Conservation (phyloP, 257 asterid species). For the Galeopsis tetrahit region DNA sequence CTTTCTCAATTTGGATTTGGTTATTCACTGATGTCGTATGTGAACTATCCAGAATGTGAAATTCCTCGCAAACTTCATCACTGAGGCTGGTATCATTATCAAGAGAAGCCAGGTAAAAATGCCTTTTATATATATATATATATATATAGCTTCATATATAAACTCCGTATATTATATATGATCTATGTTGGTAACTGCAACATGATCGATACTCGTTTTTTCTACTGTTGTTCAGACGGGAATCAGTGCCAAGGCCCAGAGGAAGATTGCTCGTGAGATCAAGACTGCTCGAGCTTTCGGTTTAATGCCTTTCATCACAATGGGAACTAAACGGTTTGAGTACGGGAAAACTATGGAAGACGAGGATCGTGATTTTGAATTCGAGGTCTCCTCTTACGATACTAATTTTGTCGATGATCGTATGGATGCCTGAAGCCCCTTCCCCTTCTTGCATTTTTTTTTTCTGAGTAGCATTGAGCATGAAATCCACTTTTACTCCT, state of each 20-base stretch:
- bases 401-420: constrained; percentile 51
- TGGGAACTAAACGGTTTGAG: constrained; percentile 81
- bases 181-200: background rate
- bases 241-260: constrained; percentile 64
- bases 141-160: no score
- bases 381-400: constrained; percentile 32
- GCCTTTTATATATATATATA: no score
- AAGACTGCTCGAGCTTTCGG: constrained; percentile 98
- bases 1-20: background rate
- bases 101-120: constrained; percentile 84
- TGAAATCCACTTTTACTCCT: background rate
- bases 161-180: no score
- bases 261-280: constrained; percentile 77
- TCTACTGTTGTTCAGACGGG: constrained; percentile 44
- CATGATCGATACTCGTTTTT: constrained; percentile 16
- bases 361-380: constrained; percentile 46
- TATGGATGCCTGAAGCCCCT: constrained; percentile 31
- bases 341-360: constrained; percentile 77
- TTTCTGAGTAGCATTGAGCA: background rate
- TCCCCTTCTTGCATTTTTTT: constrained; percentile 7
- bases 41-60: constrained; percentile 70
- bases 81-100: constrained; percentile 82
- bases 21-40: background rate
- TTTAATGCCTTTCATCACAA: constrained; percentile 92
- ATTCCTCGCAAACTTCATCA: constrained; percentile 85